phyloP scores from a whole-genome alignment of 345 rosid species.

The Salix purpurea region DNA sequence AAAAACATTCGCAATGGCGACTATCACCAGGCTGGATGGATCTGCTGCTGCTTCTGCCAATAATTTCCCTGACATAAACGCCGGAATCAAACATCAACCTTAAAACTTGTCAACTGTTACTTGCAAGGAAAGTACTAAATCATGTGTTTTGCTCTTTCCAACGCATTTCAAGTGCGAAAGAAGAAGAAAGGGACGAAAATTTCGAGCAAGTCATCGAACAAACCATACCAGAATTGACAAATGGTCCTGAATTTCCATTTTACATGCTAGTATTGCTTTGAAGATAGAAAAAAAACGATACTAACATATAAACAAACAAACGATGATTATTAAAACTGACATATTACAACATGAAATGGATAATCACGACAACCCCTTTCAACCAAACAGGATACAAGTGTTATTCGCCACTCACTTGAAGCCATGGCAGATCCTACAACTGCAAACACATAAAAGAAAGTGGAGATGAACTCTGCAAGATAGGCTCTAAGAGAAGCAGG shows the following conservation, averaged over 20 bases:
- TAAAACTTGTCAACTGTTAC: background rate
- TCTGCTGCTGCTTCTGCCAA: slow-evolving; percentile 48
- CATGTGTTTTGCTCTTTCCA: background rate
- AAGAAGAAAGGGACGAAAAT: background rate
- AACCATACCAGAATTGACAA: background rate
- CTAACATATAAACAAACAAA: background rate
- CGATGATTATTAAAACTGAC: background rate
- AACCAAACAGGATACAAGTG: background rate
- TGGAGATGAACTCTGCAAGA: slow-evolving; percentile 84
- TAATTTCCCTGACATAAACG: slow-evolving; percentile 50
- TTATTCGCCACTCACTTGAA: slow-evolving; percentile 41
- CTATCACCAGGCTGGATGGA: slow-evolving; percentile 49
- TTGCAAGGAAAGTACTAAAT: background rate
- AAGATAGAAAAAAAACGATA: background rate
- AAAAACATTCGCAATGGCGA: slow-evolving; percentile 66
- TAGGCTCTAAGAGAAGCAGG: slow-evolving; percentile 57
- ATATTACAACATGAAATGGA: background rate
- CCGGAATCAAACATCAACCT: background rate
- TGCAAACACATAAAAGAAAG: slow-evolving; percentile 75
- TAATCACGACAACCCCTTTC: background rate
- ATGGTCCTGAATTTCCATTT: background rate
- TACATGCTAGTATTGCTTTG: background rate
- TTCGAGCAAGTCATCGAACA: background rate
- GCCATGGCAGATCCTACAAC: slow-evolving; percentile 88
- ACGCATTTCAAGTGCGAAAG: background rate